Percentiles rank a stretch among this genome's conserved stretches.
These are phyloP conservation scores for Floccularia luteovirens DNA, from an alignment of 768 basidiomycete genomes.

Conservation along the genomic window DNA sequence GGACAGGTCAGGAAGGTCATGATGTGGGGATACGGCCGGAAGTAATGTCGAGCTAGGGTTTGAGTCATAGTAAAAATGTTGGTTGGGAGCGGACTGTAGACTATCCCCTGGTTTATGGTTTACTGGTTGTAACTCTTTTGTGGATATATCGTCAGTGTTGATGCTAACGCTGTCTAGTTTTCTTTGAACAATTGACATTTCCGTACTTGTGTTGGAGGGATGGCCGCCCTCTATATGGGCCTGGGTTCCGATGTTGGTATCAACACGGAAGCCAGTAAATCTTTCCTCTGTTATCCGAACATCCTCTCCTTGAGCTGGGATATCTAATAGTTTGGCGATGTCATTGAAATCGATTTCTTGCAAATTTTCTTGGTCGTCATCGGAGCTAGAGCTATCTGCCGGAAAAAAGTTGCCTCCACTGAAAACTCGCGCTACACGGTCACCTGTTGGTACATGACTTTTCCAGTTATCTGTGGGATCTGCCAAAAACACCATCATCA, in stretches of 20 bases:
- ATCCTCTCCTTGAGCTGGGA: slow-evolving; percentile 10
- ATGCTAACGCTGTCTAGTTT: too few relatives aligned
- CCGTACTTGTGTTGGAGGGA: neutral
- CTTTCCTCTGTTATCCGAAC: slow-evolving; percentile 6
- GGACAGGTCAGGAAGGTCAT: slow-evolving; percentile 17
- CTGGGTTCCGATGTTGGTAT: too few relatives aligned
- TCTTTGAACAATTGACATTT: neutral
- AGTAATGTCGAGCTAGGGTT: slow-evolving; percentile 15
- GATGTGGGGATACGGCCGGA: slow-evolving; percentile 8
- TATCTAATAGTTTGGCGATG: slow-evolving; percentile 38
- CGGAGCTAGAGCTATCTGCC: slow-evolving; percentile 16
- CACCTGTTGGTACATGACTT: slow-evolving; percentile 62
- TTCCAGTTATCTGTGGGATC: slow-evolving; percentile 37
- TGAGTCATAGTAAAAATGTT: slow-evolving; percentile 37
- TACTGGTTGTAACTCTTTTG: too few relatives aligned
- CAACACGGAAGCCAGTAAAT: slow-evolving; percentile 26
- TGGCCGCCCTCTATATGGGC: too few relatives aligned
- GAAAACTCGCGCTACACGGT: slow-evolving; percentile 60
- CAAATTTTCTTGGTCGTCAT: slow-evolving; percentile 29
- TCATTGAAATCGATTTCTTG: slow-evolving; percentile 67
- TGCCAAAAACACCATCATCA: slow-evolving; percentile 1
- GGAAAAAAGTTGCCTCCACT: slow-evolving; percentile 22
- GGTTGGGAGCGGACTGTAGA: too few relatives aligned
- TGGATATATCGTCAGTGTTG: too few relatives aligned
- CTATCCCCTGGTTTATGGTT: too few relatives aligned